Evolutionary conservation across 1,284 basidiomycete genomes (phyloP).

Genomic region (Singerocomus rubriflavus): DNA sequence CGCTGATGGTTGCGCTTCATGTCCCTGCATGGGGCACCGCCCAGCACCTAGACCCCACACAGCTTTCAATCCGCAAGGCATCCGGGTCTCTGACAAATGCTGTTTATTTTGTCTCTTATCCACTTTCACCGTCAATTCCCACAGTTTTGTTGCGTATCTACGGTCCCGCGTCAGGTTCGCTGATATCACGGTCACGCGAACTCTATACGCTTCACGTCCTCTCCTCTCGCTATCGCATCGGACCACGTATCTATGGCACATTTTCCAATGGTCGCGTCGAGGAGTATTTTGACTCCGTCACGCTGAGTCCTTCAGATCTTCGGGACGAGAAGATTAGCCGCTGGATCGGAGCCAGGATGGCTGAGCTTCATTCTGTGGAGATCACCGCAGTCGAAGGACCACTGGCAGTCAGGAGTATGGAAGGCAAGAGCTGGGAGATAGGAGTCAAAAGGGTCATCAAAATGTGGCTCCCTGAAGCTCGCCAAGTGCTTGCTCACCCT

Average conservation of each 20-base stretch:
- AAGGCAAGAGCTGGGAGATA: slow-evolving; percentile 54
- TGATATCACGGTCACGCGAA: slow-evolving; percentile 85
- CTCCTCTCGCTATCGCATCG: slow-evolving; percentile 82
- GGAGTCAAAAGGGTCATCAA: slow-evolving; percentile 59
- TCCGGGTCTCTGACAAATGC: slow-evolving; percentile 92
- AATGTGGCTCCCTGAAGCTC: slow-evolving; percentile 63
- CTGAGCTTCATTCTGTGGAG: slow-evolving; percentile 89
- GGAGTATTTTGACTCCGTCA: slow-evolving; percentile 87
- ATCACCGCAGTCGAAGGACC: slow-evolving; percentile 60
- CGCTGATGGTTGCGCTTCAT: slow-evolving; percentile 51
- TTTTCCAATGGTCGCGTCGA: slow-evolving; percentile 92
- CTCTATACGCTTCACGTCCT: slow-evolving; percentile 85
- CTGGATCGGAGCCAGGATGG: slow-evolving; percentile 89
- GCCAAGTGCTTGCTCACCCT: slow-evolving; percentile 59
- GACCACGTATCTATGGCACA: slow-evolving; percentile 89
- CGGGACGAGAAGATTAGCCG: slow-evolving; percentile 71
- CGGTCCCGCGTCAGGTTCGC: slow-evolving; percentile 77
- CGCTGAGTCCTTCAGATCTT: slow-evolving; percentile 74
- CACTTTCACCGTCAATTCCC: slow-evolving; percentile 46
- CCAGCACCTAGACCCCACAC: slow-evolving; percentile 43
- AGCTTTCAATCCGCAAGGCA: slow-evolving; percentile 72
- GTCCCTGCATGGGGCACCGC: slow-evolving; percentile 56
- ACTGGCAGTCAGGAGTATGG: slow-evolving; percentile 36
- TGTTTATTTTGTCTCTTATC: slow-evolving; percentile 86
- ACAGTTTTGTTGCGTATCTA: slow-evolving; percentile 88